A percentile compares a stretch with the other conserved stretches of the same genome.
These are phyloP conservation scores for Globisporangium megalacanthum DNA, from an alignment of 352 stramenopile genomes.

Conservation along the genomic window DNA sequence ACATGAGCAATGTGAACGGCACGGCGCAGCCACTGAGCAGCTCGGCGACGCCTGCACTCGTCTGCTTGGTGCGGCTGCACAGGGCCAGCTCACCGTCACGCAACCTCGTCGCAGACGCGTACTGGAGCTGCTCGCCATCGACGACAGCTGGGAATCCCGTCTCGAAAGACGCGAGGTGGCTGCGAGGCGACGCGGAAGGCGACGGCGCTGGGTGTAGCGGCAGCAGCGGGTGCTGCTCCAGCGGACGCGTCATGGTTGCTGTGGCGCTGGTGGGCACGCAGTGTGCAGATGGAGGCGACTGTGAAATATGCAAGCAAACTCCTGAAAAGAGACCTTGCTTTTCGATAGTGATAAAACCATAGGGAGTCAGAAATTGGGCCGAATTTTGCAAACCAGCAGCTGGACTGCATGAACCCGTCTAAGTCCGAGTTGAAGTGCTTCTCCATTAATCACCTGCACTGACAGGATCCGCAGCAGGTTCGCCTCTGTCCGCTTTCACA, in stretches of 20 bases:
- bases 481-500: background rate
- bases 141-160: constrained; percentile 14
- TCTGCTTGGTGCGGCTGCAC: constrained; percentile 13
- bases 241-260: background rate
- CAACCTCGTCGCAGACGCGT: constrained; percentile 4
- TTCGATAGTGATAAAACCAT: no score
- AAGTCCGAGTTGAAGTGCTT: background rate
- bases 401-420: background rate
- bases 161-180: constrained; percentile 20
- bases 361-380: background rate
- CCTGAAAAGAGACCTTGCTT: background rate
- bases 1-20: constrained; percentile 48
- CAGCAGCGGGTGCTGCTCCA: background rate
- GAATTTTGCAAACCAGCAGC: background rate
- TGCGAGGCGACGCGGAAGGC: constrained; percentile 2
- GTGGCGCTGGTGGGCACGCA: no score
- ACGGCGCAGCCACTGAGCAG: constrained; percentile 12
- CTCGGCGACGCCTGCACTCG: constrained; percentile 4
- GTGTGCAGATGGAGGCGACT: background rate
- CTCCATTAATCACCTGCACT: background rate
- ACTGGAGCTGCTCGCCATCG: constrained; percentile 16
- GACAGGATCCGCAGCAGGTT: background rate
- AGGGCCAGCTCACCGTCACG: background rate
- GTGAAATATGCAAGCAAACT: background rate
- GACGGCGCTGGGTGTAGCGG: background rate